Evolutionary conservation across 2,329 filamentous ascomycete species (phyloP).

Genomic region (Paecilomyces fulvus): DNA sequence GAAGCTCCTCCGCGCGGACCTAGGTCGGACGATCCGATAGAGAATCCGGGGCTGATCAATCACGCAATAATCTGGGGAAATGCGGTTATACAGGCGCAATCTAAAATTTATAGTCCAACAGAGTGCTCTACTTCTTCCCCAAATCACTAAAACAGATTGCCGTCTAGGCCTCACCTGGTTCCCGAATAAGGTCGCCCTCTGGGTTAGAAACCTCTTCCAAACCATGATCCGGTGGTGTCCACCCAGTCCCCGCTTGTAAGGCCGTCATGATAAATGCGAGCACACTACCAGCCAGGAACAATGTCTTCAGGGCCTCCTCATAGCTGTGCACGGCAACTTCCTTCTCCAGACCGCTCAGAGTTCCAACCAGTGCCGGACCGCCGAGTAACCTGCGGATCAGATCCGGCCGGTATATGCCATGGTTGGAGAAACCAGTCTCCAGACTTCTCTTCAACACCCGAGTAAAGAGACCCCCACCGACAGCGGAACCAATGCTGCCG

Average conservation of each 20-base stretch:
- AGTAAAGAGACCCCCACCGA: slow-evolving; percentile 68
- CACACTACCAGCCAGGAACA: slow-evolving; percentile 46
- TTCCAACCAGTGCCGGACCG: slow-evolving; percentile 48
- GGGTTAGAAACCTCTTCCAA: slow-evolving; percentile 12
- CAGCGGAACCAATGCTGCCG: slow-evolving; percentile 69
- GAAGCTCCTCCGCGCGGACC: background rate
- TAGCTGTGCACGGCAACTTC: slow-evolving; percentile 47
- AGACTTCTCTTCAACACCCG: slow-evolving; percentile 51
- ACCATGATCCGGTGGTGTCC: slow-evolving; percentile 32
- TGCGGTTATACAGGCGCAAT: background rate
- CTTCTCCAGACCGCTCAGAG: slow-evolving; percentile 41
- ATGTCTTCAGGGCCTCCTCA: slow-evolving; percentile 42
- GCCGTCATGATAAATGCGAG: slow-evolving; percentile 42
- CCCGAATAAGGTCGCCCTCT: background rate
- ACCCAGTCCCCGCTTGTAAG: slow-evolving; percentile 52
- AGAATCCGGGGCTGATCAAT: background rate
- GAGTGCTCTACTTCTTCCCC: too few species aligned
- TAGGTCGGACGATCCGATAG: background rate
- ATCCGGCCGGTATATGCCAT: slow-evolving; percentile 29
- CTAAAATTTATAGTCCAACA: background rate
- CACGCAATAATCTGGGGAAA: background rate
- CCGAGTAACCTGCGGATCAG: slow-evolving; percentile 50
- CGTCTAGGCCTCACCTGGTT: background rate
- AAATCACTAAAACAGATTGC: background rate
- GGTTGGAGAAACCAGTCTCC: slow-evolving; percentile 47